Evolutionary conservation across 495 filamentous ascomycete species (phyloP), one percentile per base, ranked within the genome.

Genomic region (Podospora australis): DNA sequence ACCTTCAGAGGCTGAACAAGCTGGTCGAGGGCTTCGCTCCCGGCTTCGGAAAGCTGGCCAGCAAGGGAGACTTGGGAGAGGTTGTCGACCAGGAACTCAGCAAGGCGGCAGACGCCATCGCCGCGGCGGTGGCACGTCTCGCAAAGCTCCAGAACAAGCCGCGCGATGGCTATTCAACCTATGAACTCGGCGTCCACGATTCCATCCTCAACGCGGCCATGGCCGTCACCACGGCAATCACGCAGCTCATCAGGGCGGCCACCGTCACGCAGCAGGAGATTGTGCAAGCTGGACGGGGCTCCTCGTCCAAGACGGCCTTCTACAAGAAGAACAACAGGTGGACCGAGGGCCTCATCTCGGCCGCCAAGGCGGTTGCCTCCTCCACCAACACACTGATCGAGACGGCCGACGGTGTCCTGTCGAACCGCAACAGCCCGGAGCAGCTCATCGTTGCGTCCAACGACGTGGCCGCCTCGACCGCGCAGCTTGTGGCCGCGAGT

Each of bases 321-420:
- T 98, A 98, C 82, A 98, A 98, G 78, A 95, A 95, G 72, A 94
- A 96, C 75, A 80, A 80, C 66, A 82, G 92, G 32, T 98, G 92
- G 92, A 97, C 92, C 0, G 94, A 98, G 62, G 92, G 92, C 39
- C 78, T 98, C 38, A 95, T 98, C 64, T 94, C 87, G 26, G 92
- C 92, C 4, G 92, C 92, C 42, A 97, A 97, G 70, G 92, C 92
- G 1, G 94, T 98, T 6, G 92, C 92, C 10, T 63, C 72, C 3
- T 90, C 87, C 0, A 98, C 94, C 35, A 96, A 96, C 71, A 92
- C 81, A 26, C 75, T 98, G 51, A 98, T 97, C 55, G 94, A 97
- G 73, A 97, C 90, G 16, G 92, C 92, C 4, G 92, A 98, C 59
- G 92, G 92, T 39, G 92, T 98, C 24, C 84, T 98, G 50, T 88